Base-by-base conservation (phyloP, 2,329 filamentous ascomycete genomes). In the Colletotrichum sp. region DNA sequence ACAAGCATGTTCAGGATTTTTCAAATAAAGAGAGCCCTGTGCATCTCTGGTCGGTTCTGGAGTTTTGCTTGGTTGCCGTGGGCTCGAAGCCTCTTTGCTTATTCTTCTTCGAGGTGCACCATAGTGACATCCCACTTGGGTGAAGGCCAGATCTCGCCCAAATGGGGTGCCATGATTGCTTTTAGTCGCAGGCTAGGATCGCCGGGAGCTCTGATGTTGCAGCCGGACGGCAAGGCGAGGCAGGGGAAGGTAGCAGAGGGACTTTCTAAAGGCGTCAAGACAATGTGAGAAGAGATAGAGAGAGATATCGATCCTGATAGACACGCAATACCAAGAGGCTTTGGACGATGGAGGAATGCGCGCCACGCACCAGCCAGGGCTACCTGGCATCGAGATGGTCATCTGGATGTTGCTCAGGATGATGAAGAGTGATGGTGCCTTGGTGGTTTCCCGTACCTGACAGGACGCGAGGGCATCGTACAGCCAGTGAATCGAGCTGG, bases 171-270 rank as follows among this genome's bases (percentile, higher is more conserved):
- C 63, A 69, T 64, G 55, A 12, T 76, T 76, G 39, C 73, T 76
- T 76, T 75, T 76, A 18, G 32, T 26, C 16, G 16, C 39, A 36
- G 44, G 32, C 69, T 63, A 73, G 63, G 32, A 76, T 76, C 64
- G 64, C 73, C 73, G 73, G 73, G 69, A 76, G 64, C 69, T 68
- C 12, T 28, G n/a, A 57, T 72, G 70, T 72, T 76, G 73, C 69
- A 76, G 73, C 73, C 73, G 73, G 73, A 73, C 70, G 73, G 69
- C 73, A 76, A 73, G 64, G 64, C 64, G 24, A 73, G 49, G 73
- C 64, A 76, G 64, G 73, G 73, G 63, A 68, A 28, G 57, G 63
- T 57, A 30, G 69, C 49, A 62, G 64, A 72, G 69, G 39, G 65
- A 62, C 44, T 32, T 71, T 34, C 57, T 36, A 34, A 32, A 65